phyloP scores from a whole-genome alignment of 257 asterid species.

The Prunella vulgaris region DNA sequence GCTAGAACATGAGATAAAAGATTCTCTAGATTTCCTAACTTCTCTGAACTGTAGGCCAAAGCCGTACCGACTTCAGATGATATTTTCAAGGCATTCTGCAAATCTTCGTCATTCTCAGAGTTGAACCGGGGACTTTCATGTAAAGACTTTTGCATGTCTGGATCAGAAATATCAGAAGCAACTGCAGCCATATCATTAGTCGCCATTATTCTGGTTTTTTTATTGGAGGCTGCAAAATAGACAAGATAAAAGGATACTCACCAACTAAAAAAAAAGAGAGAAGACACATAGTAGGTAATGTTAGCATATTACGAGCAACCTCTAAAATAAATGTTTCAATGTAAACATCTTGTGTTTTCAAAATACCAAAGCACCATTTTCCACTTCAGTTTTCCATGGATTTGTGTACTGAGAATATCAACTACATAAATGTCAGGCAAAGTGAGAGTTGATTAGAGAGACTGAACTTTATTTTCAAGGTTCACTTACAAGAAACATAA shows the following conservation, averaged over 20 bases:
- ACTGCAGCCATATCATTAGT: slow-evolving; percentile 19
- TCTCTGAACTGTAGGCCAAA: slow-evolving; percentile 54
- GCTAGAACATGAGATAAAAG: slow-evolving; percentile 47
- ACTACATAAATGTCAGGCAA: not conserved
- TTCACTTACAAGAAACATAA: not conserved
- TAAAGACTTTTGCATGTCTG: slow-evolving; percentile 29
- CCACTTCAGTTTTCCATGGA: not conserved
- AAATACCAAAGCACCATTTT: not conserved
- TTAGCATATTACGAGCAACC: not conserved
- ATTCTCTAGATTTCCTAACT: slow-evolving; percentile 55
- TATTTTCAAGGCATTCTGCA: slow-evolving; percentile 32
- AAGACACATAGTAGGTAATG: not conserved
- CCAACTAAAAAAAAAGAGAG: not conserved
- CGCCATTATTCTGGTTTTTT: slow-evolving; percentile 14
- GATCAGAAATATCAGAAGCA: slow-evolving; percentile 20
- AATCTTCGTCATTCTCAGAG: slow-evolving; percentile 21
- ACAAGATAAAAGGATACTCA: not conserved
- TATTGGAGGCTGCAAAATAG: slow-evolving; percentile 9
- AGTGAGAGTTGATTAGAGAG: not conserved
- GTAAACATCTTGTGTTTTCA: not conserved
- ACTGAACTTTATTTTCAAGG: not conserved
- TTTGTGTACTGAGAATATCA: not conserved
- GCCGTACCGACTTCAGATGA: slow-evolving; percentile 38
- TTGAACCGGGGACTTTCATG: too few species aligned
- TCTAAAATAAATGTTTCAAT: not conserved